These are phyloP conservation scores for Capsicum pubescens DNA, from an alignment of 257 asterid species.

Conservation along the genomic window DNA sequence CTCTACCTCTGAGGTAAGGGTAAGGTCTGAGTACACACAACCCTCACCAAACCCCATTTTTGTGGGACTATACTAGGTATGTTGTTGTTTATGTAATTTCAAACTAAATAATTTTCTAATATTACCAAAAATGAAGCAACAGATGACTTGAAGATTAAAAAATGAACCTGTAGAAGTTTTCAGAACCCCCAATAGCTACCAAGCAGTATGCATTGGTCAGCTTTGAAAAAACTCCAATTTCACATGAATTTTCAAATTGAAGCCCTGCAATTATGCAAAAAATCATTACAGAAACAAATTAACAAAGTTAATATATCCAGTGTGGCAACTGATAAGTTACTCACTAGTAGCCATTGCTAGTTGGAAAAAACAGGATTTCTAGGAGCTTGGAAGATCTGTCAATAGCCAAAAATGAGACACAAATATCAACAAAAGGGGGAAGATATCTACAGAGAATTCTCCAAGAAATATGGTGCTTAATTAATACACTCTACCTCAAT, in stretches of 20 bases:
- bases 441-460: background rate
- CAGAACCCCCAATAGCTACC: conserved; percentile 96
- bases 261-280: conserved; percentile 47
- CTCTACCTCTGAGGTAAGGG: too few relatives aligned
- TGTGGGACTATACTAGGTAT: too few relatives aligned
- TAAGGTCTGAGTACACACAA: too few relatives aligned
- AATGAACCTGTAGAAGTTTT: conserved; percentile 80
- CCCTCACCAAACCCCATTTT: too few relatives aligned
- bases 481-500: background rate
- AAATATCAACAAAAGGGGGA: background rate
- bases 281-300: background rate
- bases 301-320: background rate
- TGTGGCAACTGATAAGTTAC: conserved; percentile 7
- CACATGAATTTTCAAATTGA: conserved; percentile 87
- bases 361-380: background rate
- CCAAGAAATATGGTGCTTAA: background rate
- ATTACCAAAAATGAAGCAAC: background rate
- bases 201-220: conserved; percentile 94
- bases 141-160: background rate
- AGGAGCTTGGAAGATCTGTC: conserved; percentile 23
- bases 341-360: conserved; percentile 43
- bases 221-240: conserved; percentile 91
- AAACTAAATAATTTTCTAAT: background rate
- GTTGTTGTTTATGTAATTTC: background rate
- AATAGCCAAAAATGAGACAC: background rate